Evolutionary conservation across 2,329 filamentous ascomycete species (phyloP).

Genomic region (Stachybotrys chlorohalonatus): DNA sequence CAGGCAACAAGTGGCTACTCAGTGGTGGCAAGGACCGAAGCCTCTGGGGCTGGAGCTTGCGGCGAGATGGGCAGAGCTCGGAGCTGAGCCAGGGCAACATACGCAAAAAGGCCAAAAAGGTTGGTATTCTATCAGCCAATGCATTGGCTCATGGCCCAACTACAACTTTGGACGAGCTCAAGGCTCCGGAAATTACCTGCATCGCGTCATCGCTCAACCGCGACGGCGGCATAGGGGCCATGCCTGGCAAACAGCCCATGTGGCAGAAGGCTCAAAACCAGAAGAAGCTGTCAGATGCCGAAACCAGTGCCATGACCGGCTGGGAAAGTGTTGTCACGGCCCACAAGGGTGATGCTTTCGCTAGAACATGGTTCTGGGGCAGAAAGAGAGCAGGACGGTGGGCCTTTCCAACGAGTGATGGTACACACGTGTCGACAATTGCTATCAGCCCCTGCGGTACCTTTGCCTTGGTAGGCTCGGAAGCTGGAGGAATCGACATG

Average conservation of each 20-base stretch:
- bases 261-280: constrained; percentile 72
- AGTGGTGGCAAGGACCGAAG: constrained; percentile 85
- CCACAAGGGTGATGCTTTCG: constrained; percentile 74
- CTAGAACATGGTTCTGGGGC: constrained; percentile 97
- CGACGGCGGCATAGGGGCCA: constrained; percentile 84
- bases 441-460: constrained; percentile 87
- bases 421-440: constrained; percentile 74
- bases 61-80: constrained; percentile 85
- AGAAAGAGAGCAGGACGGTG: constrained; percentile 87
- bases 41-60: constrained; percentile 92
- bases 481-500: constrained; percentile 78
- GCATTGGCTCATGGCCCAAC: constrained; percentile 50
- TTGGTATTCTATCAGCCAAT: constrained; percentile 56
- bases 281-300: constrained; percentile 55
- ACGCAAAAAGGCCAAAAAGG: constrained; percentile 81
- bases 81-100: constrained; percentile 89
- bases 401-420: constrained; percentile 82
- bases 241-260: constrained; percentile 67
- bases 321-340: constrained; percentile 97
- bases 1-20: constrained; percentile 85
- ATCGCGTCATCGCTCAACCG: constrained; percentile 88
- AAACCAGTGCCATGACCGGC: constrained; percentile 69
- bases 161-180: constrained; percentile 63
- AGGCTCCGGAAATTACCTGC: constrained; percentile 84
- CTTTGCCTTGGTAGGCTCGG: constrained; percentile 84